A percentile compares a stretch with the other conserved stretches of the same genome.
Conservation (phyloP, 2,329 filamentous ascomycete genomes). For the Talaromyces sp. region DNA sequence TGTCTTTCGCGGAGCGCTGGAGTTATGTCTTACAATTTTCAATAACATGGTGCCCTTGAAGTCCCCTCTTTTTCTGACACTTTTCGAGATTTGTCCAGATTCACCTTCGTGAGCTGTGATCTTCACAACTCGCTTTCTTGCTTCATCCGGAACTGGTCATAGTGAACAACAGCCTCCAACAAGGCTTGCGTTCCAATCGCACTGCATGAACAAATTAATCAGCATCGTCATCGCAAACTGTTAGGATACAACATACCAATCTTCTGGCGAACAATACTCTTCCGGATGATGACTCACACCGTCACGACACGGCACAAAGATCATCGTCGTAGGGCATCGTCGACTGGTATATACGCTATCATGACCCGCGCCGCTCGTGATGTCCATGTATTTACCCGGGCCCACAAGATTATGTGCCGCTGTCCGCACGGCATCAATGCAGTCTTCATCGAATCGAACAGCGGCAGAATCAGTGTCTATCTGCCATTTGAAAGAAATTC, state of each 20-base stretch:
- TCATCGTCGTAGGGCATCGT: conserved; percentile 61
- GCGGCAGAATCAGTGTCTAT: conserved; percentile 60
- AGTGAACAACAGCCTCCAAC: background rate
- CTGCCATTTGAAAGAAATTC: conserved; percentile 55
- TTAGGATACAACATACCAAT: conserved; percentile 41
- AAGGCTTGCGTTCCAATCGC: background rate
- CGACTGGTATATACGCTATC: conserved; percentile 61
- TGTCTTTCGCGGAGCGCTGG: background rate
- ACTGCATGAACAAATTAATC: background rate
- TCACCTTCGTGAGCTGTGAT: background rate
- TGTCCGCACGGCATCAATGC: conserved; percentile 57
- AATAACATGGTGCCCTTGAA: too few species aligned
- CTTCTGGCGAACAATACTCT: conserved; percentile 59
- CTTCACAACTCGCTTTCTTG: background rate
- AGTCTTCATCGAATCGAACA: conserved; percentile 63
- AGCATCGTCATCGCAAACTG: background rate
- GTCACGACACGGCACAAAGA: conserved; percentile 62
- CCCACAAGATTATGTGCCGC: conserved; percentile 48
- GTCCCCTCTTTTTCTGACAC: too few species aligned
- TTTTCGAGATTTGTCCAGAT: too few species aligned
- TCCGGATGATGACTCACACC: conserved; percentile 62
- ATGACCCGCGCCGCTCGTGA: conserved; percentile 64
- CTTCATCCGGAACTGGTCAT: background rate
- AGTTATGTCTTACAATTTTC: too few species aligned
- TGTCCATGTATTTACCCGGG: conserved; percentile 43